These are phyloP conservation scores for Ophiocordyceps robertsii DNA, from an alignment of 2,329 filamentous ascomycete species.

Conservation along the genomic window DNA sequence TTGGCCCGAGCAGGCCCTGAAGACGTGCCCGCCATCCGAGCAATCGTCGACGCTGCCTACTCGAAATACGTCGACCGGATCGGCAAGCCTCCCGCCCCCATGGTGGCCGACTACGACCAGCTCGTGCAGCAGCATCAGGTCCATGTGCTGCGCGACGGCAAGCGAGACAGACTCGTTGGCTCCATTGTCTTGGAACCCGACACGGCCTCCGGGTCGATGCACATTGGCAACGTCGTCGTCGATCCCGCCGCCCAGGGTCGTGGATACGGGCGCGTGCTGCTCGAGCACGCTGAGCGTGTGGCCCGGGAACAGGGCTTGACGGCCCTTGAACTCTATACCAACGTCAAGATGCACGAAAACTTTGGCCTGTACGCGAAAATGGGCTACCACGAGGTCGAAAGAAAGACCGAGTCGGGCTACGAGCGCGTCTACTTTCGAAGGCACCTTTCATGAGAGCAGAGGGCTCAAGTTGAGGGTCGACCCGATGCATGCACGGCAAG, in stretches of 20 bases:
- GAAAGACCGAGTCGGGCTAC: constrained; percentile 16
- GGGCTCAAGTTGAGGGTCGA: too few relatives aligned
- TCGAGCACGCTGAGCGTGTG: constrained; percentile 15
- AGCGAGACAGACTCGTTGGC: constrained; percentile 7
- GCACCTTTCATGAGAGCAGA: too few relatives aligned
- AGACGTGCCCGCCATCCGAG: constrained; percentile 8
- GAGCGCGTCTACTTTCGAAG: constrained; percentile 22
- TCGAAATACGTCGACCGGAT: constrained; percentile 20
- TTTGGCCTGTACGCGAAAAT: constrained; percentile 12
- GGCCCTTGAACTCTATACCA: constrained; percentile 18
- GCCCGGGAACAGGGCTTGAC: constrained; percentile 9
- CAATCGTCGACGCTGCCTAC: constrained; percentile 17
- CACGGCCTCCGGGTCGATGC: constrained; percentile 8
- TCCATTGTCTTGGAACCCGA: constrained; percentile 12
- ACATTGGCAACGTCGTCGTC: constrained; percentile 14
- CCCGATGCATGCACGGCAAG: too few relatives aligned
- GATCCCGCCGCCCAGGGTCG: constrained; percentile 15
- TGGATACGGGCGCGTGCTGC: constrained; percentile 18
- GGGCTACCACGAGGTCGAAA: constrained; percentile 18
- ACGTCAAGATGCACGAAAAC: constrained; percentile 21
- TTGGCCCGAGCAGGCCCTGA: not conserved
- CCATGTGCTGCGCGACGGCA: constrained; percentile 9
- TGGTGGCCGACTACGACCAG: constrained; percentile 17
- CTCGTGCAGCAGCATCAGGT: constrained; percentile 14
- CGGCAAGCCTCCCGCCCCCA: constrained; percentile 20